Conservation (phyloP, 2,329 filamentous ascomycete species). For the Fusarium longipes region DNA sequence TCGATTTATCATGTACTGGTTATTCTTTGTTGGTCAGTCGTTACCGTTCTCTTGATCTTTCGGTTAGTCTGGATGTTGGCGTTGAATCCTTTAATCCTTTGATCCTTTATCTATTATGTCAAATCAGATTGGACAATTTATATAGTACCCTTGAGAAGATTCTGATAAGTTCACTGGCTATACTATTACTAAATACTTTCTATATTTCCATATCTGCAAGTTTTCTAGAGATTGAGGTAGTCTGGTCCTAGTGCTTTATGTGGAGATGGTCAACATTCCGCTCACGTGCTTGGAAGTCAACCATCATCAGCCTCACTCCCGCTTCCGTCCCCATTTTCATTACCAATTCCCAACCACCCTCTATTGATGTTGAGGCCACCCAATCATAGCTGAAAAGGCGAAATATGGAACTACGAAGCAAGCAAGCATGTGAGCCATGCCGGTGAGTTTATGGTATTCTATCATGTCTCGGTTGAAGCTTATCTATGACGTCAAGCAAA, state of each 20-base stretch:
- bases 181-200: no score
- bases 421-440: slow-evolving; percentile 20
- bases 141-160: neutral
- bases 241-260: neutral
- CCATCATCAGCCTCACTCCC: neutral
- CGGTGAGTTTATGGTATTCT: neutral
- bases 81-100: no score
- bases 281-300: neutral
- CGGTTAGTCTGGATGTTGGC: no score
- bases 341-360: neutral
- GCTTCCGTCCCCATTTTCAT: neutral
- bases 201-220: no score
- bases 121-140: neutral
- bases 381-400: neutral
- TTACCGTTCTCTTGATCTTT: no score
- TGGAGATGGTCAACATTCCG: neutral
- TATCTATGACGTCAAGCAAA: neutral
- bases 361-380: no score
- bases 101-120: no score
- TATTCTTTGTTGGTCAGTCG: neutral
- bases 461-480: fast-evolving
- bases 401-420: slow-evolving; percentile 14
- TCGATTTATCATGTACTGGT: neutral
- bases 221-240: neutral
- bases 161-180: no score